Percentiles rank a stretch among this genome's conserved stretches.
phyloP scores from a whole-genome alignment of 768 basidiomycete genomes.

The Psilocybe tampanensis region DNA sequence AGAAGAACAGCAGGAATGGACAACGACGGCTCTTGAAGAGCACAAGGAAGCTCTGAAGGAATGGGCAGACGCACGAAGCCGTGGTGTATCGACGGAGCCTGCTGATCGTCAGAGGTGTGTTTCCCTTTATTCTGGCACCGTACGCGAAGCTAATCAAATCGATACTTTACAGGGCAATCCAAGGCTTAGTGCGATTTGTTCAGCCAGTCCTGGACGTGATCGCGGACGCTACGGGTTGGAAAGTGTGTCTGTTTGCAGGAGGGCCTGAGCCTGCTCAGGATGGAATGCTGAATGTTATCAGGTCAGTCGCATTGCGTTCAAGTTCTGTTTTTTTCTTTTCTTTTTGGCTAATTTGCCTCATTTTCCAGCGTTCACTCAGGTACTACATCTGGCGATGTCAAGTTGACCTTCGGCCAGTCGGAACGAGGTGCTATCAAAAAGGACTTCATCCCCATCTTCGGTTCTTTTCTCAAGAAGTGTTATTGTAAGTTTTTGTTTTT shows the following conservation, averaged over 20 bases:
- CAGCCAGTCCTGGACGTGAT: conserved; percentile 6
- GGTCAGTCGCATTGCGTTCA: neutral
- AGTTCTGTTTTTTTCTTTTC: too few relatives aligned
- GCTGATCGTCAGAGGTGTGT: neutral
- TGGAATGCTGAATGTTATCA: conserved; percentile 4
- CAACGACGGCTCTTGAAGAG: neutral
- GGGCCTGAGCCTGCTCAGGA: conserved; percentile 12
- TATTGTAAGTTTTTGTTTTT: neutral
- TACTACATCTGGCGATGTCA: neutral
- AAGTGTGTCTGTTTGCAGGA: conserved; percentile 1
- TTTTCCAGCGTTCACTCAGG: conserved; percentile 9
- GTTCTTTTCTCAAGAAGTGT: conserved; percentile 7
- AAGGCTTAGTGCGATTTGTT: neutral
- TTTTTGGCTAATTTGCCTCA: too few relatives aligned
- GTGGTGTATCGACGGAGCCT: neutral
- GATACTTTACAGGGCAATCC: neutral
- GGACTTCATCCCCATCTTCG: conserved; percentile 6
- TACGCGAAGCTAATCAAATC: neutral
- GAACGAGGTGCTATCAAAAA: neutral
- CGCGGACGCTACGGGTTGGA: conserved; percentile 1
- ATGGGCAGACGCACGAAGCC: neutral
- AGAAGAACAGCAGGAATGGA: neutral
- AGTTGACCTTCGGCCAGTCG: conserved; percentile 3
- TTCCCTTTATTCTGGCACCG: neutral
- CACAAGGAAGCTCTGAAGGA: neutral